phyloP scores from a whole-genome alignment of 2,329 filamentous ascomycete species.

The Magnaporthiopsis incrustans region DNA sequence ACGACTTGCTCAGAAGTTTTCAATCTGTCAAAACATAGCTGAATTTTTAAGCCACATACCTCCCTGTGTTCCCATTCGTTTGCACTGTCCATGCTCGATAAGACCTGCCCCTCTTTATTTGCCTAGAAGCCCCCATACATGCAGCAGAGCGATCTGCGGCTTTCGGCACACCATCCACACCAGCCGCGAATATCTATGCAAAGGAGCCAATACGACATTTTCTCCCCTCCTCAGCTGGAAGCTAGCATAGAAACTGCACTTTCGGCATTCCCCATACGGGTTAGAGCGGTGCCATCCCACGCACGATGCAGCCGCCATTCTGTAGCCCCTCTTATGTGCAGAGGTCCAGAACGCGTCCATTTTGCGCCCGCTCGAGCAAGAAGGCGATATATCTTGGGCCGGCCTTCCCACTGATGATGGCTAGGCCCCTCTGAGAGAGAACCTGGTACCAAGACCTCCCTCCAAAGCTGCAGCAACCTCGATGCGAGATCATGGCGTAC shows the following conservation, averaged over 20 bases:
- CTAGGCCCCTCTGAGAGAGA: background rate
- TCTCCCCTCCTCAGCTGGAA: background rate
- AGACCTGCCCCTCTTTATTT: no score
- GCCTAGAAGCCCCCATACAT: no score
- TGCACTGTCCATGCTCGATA: no score
- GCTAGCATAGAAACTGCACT: background rate
- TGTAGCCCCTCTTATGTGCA: background rate
- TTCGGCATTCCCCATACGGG: background rate
- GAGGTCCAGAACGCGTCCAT: background rate
- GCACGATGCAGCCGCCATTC: background rate
- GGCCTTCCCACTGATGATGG: no score
- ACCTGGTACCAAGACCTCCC: background rate
- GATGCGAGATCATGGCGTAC: constrained; percentile 4
- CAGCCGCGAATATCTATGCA: background rate
- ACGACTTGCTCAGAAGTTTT: no score
- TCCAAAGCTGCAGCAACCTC: background rate
- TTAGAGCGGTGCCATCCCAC: background rate
- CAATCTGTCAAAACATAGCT: no score
- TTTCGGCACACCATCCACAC: background rate
- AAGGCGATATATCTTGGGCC: no score
- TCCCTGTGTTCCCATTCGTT: no score
- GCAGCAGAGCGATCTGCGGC: no score
- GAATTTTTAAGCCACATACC: no score
- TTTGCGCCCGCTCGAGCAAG: no score
- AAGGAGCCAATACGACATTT: background rate